Evolutionary conservation across 2,329 filamentous ascomycete genomes (phyloP).

Genomic region (Botrytis elliptica): DNA sequence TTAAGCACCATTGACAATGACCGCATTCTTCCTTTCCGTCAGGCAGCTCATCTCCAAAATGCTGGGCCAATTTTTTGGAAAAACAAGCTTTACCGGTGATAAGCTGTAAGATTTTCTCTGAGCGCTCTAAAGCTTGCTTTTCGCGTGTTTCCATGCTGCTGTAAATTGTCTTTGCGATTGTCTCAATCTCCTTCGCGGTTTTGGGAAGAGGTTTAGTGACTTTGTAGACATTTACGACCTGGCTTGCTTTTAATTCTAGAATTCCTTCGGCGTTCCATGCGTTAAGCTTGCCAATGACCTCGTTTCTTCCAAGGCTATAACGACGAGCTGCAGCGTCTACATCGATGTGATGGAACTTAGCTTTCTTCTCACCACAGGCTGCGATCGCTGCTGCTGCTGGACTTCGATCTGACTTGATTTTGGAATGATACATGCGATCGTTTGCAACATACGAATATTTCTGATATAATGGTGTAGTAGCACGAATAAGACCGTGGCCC

Average conservation of each 20-base stretch:
- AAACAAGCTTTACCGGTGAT: conserved; percentile 54
- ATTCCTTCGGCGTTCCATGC: conserved; percentile 50
- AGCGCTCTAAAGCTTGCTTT: conserved; percentile 51
- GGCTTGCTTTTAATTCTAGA: conserved; percentile 52
- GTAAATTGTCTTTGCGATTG: conserved; percentile 50
- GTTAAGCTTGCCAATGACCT: conserved; percentile 55
- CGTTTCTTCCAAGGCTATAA: conserved; percentile 43
- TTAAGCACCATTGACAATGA: conserved; percentile 53
- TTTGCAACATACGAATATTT: conserved; percentile 51
- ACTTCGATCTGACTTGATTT: conserved; percentile 42
- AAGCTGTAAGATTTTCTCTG: conserved; percentile 51
- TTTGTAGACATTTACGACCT: conserved; percentile 55
- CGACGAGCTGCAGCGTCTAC: conserved; percentile 43
- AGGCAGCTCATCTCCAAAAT: conserved; percentile 57
- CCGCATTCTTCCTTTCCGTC: conserved; percentile 49
- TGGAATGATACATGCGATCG: conserved; percentile 37
- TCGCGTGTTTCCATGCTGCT: conserved; percentile 52
- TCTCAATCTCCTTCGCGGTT: conserved; percentile 44
- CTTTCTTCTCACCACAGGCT: conserved; percentile 42
- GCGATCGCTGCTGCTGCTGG: conserved; percentile 48
- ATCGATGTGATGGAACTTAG: conserved; percentile 49
- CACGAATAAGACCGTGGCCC: conserved; percentile 55
- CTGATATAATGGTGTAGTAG: conserved; percentile 56
- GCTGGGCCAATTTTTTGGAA: conserved; percentile 50
- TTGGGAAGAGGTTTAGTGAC: conserved; percentile 49